Conservation (phyloP, 2,329 filamentous ascomycete species). For the Fusarium sterilihyphosum region DNA sequence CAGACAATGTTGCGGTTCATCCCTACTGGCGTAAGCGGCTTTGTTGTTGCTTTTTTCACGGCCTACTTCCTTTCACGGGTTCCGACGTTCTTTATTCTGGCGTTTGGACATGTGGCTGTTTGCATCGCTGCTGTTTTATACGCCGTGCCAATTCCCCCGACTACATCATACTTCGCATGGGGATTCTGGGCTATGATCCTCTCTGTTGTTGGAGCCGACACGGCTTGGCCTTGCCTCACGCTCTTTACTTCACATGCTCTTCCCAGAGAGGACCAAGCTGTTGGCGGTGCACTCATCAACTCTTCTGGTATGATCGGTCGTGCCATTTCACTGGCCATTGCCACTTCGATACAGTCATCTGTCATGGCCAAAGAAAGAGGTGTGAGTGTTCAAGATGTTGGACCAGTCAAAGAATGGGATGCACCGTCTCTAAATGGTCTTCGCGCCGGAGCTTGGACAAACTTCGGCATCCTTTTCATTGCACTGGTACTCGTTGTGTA, state of each 20-base stretch:
- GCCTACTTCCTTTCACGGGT: conserved; percentile 67
- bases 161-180: conserved; percentile 73
- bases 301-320: conserved; percentile 72
- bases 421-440: conserved; percentile 58
- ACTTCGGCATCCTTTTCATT: conserved; percentile 58
- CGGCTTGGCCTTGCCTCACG: conserved; percentile 71
- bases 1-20: conserved; percentile 76
- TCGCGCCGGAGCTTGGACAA: conserved; percentile 62
- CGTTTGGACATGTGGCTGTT: conserved; percentile 66
- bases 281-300: conserved; percentile 75
- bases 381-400: conserved; percentile 56
- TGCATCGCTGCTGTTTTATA: conserved; percentile 68
- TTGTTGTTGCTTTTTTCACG: conserved; percentile 65
- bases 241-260: conserved; percentile 73
- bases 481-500: conserved; percentile 57
- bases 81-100: conserved; percentile 66
- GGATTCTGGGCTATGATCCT: conserved; percentile 74
- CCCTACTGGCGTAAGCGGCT: conserved; percentile 69
- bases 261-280: conserved; percentile 70
- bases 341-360: conserved; percentile 71
- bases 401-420: conserved; percentile 56
- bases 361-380: conserved; percentile 63
- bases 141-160: conserved; percentile 68
- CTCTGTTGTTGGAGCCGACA: conserved; percentile 73
- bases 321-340: conserved; percentile 72